These are phyloP conservation scores for Venustampulla echinocandica DNA, from an alignment of 495 filamentous ascomycete species.

Conservation along the genomic window DNA sequence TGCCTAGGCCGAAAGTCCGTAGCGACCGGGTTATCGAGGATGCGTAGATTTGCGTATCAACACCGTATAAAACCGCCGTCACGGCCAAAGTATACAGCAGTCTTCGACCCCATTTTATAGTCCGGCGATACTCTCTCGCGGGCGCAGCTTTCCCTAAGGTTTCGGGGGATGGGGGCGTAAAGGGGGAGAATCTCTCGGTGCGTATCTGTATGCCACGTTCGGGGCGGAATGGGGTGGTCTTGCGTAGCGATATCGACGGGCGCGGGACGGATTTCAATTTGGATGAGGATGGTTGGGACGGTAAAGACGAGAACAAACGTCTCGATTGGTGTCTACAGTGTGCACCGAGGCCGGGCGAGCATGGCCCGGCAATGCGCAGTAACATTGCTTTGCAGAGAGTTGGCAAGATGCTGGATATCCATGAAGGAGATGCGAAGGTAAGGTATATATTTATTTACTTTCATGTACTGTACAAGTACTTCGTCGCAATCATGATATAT, in stretches of 20 bases:
- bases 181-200: constrained; percentile 48
- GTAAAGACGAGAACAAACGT: neutral
- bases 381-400: constrained; percentile 19
- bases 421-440: too few species aligned
- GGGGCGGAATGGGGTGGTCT: neutral
- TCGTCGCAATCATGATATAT: too few species aligned
- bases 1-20: constrained; percentile 68
- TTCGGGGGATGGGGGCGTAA: constrained; percentile 69
- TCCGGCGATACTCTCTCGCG: constrained; percentile 56
- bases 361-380: constrained; percentile 16
- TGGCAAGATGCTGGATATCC: too few species aligned
- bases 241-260: neutral
- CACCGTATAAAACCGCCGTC: constrained; percentile 49
- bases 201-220: constrained; percentile 8
- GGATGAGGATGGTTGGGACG: neutral
- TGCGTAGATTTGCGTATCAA: constrained; percentile 69
- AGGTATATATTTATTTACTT: too few species aligned
- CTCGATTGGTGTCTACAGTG: neutral
- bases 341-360: constrained; percentile 5
- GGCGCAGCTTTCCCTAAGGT: constrained; percentile 67
- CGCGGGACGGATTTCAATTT: neutral
- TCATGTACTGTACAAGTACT: too few species aligned
- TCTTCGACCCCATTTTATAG: constrained; percentile 66
- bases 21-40: constrained; percentile 69
- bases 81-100: constrained; percentile 53